phyloP scores from a whole-genome alignment of 352 stramenopile species.

The Elongisporangium prolatum region DNA sequence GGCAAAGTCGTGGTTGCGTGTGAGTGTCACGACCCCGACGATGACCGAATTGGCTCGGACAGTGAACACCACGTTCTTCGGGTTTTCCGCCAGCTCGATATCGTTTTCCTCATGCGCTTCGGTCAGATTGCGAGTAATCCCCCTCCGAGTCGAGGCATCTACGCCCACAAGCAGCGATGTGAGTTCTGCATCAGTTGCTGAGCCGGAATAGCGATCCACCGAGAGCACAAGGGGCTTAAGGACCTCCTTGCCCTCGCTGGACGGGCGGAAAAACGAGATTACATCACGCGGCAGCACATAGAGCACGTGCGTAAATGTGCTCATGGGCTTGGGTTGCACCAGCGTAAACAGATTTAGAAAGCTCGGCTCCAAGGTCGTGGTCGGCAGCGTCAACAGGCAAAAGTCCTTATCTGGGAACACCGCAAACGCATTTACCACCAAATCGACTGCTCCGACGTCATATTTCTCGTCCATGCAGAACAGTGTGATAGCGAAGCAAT shows the following conservation, averaged over 20 bases:
- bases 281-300: constrained; percentile 55
- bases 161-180: constrained; percentile 12
- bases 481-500: constrained; percentile 61
- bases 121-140: constrained; percentile 30
- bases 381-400: constrained; percentile 51
- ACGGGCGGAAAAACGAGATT: constrained; percentile 48
- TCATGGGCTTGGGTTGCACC: constrained; percentile 28
- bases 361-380: constrained; percentile 34
- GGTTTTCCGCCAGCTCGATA: constrained; percentile 63
- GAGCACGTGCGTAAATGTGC: constrained; percentile 50
- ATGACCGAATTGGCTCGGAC: constrained; percentile 40
- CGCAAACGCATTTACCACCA: constrained; percentile 49
- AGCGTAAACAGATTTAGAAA: constrained; percentile 45
- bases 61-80: constrained; percentile 51
- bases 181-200: constrained; percentile 8
- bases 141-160: constrained; percentile 23
- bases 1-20: constrained; percentile 39
- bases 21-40: constrained; percentile 39
- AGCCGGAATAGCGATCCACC: constrained; percentile 24
- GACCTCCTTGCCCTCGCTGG: constrained; percentile 17
- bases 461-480: constrained; percentile 57
- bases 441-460: constrained; percentile 29
- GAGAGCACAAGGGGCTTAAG: constrained; percentile 29
- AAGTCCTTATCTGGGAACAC: constrained; percentile 48
- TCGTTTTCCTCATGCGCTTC: constrained; percentile 46